Conservation (phyloP, 1,139 yeast species). For the Yamadazyma pseudoaaseri region DNA sequence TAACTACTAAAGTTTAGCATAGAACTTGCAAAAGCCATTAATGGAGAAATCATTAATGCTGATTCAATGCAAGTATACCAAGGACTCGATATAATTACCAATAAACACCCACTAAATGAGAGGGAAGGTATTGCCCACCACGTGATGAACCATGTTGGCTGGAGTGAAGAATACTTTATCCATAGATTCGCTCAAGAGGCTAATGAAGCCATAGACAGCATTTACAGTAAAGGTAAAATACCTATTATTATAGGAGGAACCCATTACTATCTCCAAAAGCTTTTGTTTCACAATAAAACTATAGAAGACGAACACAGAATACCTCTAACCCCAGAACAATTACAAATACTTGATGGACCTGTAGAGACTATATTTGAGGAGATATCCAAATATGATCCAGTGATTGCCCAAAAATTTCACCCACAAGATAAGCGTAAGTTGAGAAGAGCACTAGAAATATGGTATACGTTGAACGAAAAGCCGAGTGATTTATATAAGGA, state of each 20-base stretch:
- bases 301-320: constrained; percentile 27
- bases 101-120: constrained; percentile 84
- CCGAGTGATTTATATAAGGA: constrained; percentile 71
- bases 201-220: constrained; percentile 50
- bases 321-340: constrained; percentile 41
- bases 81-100: constrained; percentile 74
- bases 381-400: constrained; percentile 61
- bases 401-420: constrained; percentile 77
- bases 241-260: constrained; percentile 97
- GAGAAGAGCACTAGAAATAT: constrained; percentile 78
- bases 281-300: constrained; percentile 70
- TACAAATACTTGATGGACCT: constrained; percentile 54
- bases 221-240: constrained; percentile 67
- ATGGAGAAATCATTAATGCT: constrained; percentile 92
- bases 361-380: constrained; percentile 48
- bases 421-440: constrained; percentile 85
- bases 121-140: constrained; percentile 77
- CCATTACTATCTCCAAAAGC: constrained; percentile 82
- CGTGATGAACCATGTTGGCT: constrained; percentile 76
- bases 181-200: constrained; percentile 82
- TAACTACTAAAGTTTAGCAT: constrained; percentile 50
- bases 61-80: constrained; percentile 96
- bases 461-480: constrained; percentile 58
- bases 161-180: constrained; percentile 83
- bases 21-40: constrained; percentile 70